Evolutionary conservation across 164 flowering plant species (phyloP).

Genomic region (Dillenia suffruticosa): DNA sequence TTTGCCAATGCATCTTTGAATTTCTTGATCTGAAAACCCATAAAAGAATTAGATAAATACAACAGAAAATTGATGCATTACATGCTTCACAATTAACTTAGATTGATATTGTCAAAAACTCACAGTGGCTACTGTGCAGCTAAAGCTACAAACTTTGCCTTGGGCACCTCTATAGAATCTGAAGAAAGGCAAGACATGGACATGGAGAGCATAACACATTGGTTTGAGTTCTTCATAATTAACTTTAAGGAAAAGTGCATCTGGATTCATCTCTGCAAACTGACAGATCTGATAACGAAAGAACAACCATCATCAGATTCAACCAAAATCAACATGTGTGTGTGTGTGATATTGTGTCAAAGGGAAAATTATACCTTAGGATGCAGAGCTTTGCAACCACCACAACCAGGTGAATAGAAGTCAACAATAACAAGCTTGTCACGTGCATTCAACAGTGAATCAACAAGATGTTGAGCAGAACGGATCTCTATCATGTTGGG

Average conservation of each 20-base stretch:
- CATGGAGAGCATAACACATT: slow-evolving; percentile 54
- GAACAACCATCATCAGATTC: background rate
- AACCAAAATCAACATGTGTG: background rate
- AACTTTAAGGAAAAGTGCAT: slow-evolving; percentile 56
- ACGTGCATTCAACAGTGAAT: slow-evolving; percentile 51
- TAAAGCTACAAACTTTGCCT: slow-evolving; percentile 68
- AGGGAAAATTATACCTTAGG: slow-evolving; percentile 58
- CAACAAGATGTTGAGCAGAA: slow-evolving; percentile 64
- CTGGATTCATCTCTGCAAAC: slow-evolving; percentile 56
- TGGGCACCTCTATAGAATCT: slow-evolving; percentile 65
- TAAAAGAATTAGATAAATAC: no score
- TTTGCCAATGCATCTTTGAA: slow-evolving; percentile 79
- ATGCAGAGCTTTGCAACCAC: slow-evolving; percentile 91
- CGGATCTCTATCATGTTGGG: slow-evolving; percentile 81
- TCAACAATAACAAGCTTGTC: slow-evolving; percentile 72
- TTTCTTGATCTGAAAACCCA: slow-evolving; percentile 57
- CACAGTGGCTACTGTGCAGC: slow-evolving; percentile 82
- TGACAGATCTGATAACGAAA: slow-evolving; percentile 53
- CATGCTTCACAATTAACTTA: no score
- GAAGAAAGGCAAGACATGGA: slow-evolving; percentile 77
- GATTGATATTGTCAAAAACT: slow-evolving; percentile 9
- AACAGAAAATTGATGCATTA: no score
- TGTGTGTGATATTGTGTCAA: background rate
- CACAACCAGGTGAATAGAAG: slow-evolving; percentile 93
- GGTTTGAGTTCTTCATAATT: slow-evolving; percentile 58